These are phyloP conservation scores for Fraxinus velutina DNA, from an alignment of 305 asterid species.

Conservation along the genomic window DNA sequence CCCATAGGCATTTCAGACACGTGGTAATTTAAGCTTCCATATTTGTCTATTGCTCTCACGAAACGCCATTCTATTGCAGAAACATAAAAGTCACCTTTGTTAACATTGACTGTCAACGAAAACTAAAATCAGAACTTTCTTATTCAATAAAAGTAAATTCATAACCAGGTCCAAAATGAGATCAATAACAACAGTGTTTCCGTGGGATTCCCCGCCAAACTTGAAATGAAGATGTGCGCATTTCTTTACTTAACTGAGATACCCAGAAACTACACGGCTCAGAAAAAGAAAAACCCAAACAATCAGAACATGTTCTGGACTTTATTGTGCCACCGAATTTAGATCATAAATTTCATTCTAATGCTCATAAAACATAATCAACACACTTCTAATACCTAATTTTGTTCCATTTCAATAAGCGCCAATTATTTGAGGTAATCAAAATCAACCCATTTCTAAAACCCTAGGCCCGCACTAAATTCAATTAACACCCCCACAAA, in stretches of 20 bases:
- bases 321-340: background rate
- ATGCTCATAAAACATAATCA: constrained; percentile 5
- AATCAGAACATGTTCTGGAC: background rate
- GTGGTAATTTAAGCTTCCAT: background rate
- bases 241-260: background rate
- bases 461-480: constrained; percentile 13
- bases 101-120: background rate
- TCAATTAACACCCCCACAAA: background rate
- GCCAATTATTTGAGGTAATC: background rate
- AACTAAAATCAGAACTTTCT: constrained; percentile 5
- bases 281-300: background rate
- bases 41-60: background rate
- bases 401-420: background rate
- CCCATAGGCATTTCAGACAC: background rate
- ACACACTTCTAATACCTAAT: background rate
- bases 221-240: constrained; percentile 4
- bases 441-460: background rate
- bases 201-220: background rate
- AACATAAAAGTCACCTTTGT: background rate
- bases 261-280: background rate
- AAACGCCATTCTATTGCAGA: background rate
- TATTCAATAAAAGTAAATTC: background rate
- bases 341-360: background rate
- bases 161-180: background rate
- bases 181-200: background rate